Evolutionary conservation across 2,329 filamentous ascomycete species (phyloP), one percentile per base, ranked within the genome.

Genomic region (Neonectria ditissima): DNA sequence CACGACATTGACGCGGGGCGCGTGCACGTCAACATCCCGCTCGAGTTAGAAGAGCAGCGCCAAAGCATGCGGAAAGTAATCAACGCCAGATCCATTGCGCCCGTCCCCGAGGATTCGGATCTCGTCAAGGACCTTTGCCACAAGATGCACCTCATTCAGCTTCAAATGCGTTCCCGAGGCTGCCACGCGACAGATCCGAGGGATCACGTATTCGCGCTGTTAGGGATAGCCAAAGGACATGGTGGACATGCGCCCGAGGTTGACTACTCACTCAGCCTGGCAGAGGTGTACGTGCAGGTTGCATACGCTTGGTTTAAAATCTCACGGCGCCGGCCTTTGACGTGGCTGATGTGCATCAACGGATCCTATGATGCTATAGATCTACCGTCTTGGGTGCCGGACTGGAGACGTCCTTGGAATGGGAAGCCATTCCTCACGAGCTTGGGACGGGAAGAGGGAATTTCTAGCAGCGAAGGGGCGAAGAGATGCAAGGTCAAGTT

Each of bases 191-290:
- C 53, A 7, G 54, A 62, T 37, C 22, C 37, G 22, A 37, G 59
- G 14, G 59, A 53, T 18, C 53, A 62, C 30, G 26, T 62, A 22
- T 62, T 62, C 37, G 44, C 53, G 10, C 30, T 62, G 14, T 10
- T 57, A 32, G 54, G 59, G 30, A 32, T 62, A 43, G 53, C 53
- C 8, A 22, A 39, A 24, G 55, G 43, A 39, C 26, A 37, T 28
- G 55, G 55, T 14, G 55, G 32, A 8, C 16, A 30, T 20, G 24
- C 34, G 6, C 55, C 55, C 14, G 22, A 22, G 14, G 55, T 39
- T 14, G 58, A 56, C 51, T 47, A 61, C 39, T 39, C 51, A 9
- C 47, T 51, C 11, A 51, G 47, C 18, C n/a, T 51, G 10, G 28
- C 13, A 18, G 28, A 51, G 11, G 28, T 51, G 4, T 51, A 51